Evolutionary conservation across 768 basidiomycete genomes (phyloP).

Genomic region (Kwoniella pini): DNA sequence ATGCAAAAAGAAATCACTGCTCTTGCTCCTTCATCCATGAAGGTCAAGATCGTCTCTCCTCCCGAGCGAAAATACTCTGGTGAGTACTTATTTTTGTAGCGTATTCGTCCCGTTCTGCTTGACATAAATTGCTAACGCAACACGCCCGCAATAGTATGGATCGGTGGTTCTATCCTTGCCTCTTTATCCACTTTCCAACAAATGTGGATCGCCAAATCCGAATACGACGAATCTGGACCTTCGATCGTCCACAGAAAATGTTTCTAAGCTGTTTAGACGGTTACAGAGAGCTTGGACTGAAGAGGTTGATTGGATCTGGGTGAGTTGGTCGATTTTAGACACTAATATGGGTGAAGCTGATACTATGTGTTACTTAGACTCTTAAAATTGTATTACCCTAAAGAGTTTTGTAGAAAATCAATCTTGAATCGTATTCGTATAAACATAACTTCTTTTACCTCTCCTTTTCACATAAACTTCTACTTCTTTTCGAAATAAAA

Average conservation of each 20-base stretch:
- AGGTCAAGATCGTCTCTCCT: slow-evolving; percentile 92
- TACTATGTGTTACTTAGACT: background rate
- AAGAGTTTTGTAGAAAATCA: slow-evolving; percentile 1
- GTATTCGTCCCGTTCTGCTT: too few relatives aligned
- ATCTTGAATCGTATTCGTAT: background rate
- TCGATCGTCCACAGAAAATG: slow-evolving; percentile 57
- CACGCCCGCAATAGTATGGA: slow-evolving; percentile 88
- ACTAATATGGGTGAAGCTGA: background rate
- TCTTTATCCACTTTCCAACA: slow-evolving; percentile 96
- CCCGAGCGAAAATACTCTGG: slow-evolving; percentile 68
- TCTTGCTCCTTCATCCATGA: slow-evolving; percentile 84
- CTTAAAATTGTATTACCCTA: slow-evolving; percentile 2
- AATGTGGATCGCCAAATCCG: slow-evolving; percentile 73
- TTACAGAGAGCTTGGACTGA: background rate
- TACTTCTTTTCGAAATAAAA: slow-evolving; percentile 2
- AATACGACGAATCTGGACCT: slow-evolving; percentile 70
- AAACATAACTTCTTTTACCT: background rate
- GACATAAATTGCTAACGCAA: slow-evolving; percentile 52
- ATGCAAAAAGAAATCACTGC: slow-evolving; percentile 92
- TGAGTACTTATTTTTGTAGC: background rate
- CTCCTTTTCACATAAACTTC: background rate
- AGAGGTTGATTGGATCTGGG: background rate
- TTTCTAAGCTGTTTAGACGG: slow-evolving; percentile 45
- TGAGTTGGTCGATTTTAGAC: background rate
- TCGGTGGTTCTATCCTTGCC: slow-evolving; percentile 63